Percentiles rank a stretch among this genome's conserved stretches.
phyloP scores from a whole-genome alignment of 192 early-diverging fungal species.

The Entomortierella chlamydospora region DNA sequence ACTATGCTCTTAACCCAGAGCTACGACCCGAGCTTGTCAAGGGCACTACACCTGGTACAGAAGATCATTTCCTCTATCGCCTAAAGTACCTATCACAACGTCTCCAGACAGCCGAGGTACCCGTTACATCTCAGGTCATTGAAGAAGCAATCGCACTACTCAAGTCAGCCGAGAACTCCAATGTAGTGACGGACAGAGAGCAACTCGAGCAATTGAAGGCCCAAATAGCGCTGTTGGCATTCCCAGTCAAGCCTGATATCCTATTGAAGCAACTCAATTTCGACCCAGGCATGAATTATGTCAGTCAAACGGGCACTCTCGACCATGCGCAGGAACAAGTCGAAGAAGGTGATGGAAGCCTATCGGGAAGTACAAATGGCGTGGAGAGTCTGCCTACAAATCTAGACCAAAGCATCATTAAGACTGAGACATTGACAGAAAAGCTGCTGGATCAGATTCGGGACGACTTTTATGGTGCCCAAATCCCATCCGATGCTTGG shows the following conservation, averaged over 20 bases:
- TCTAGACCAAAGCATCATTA: constrained; percentile 25
- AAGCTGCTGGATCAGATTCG: constrained; percentile 26
- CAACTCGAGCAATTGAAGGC: constrained; percentile 9
- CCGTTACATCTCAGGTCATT: constrained; percentile 27
- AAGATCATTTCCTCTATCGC: constrained; percentile 38
- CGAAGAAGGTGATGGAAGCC: not conserved
- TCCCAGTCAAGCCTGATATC: constrained; percentile 40
- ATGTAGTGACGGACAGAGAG: not conserved
- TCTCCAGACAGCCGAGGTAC: constrained; percentile 17
- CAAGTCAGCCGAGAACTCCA: constrained; percentile 20
- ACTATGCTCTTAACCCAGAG: constrained; percentile 41
- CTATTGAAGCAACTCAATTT: constrained; percentile 20
- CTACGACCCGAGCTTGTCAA: constrained; percentile 31
- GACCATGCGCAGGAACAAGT: not conserved
- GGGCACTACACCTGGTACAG: constrained; percentile 21
- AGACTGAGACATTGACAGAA: constrained; percentile 14
- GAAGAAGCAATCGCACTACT: constrained; percentile 19
- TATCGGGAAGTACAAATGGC: not conserved
- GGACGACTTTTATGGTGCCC: not conserved
- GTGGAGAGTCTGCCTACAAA: constrained; percentile 14
- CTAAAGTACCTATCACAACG: constrained; percentile 24
- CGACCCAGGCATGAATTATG: not conserved
- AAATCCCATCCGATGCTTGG: constrained; percentile 12
- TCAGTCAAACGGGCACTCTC: not conserved
- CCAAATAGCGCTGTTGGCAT: constrained; percentile 39